Base-by-base conservation (phyloP, 352 stramenopile species). In the Phytopythium delawarense region DNA sequence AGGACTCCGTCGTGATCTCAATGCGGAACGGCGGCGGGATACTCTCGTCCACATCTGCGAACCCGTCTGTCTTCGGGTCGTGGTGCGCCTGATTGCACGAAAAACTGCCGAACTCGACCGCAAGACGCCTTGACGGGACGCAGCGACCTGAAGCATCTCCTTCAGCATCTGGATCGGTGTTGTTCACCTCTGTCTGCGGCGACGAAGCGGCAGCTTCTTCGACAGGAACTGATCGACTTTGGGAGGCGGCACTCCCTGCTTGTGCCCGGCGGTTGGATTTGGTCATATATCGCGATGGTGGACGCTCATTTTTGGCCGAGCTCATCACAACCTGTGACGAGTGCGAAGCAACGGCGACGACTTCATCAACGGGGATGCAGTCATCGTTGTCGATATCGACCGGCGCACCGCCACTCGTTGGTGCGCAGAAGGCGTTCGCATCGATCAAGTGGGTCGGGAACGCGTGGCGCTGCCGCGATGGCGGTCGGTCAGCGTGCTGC, bases 401-500 rank as follows among this genome's bases (percentile, higher is more conserved):
- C 9, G 39, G 16, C n/a, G 15, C 6, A 7, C 4, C 18, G 25
- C 25, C 37, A 23, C 20, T n/a, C 2, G 20, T 25, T 9, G 55
- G 23, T 8, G 55, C 40, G 56, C 21, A 16, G 42, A 78, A 78
- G 3, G 70, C 70, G 28, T 78, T 83, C 0, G 70, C 57, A 35
- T 91, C 85, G 3, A 92, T 78, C 15, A 94, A 67, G 59, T 94
- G 74, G 0, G 79, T 94, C 0, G 85, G 85, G 48, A 94, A 94
- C 0, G 85, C 85, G 46, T 92, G 83, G 0, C 80, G 62, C 54
- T 94, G 85, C 5, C 85, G 79, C 0, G 85, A 92, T 2, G 85
- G 85, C 4, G 85, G 85, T 1, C 83, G 83, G 62, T 89, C 71
- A 2, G 48, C 57, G 12, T 54, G 48, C 56, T 64, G 15, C 34